Conservation (phyloP, 202 grass and related monocot genomes). For the Bolboschoenoplectus hybrid region DNA sequence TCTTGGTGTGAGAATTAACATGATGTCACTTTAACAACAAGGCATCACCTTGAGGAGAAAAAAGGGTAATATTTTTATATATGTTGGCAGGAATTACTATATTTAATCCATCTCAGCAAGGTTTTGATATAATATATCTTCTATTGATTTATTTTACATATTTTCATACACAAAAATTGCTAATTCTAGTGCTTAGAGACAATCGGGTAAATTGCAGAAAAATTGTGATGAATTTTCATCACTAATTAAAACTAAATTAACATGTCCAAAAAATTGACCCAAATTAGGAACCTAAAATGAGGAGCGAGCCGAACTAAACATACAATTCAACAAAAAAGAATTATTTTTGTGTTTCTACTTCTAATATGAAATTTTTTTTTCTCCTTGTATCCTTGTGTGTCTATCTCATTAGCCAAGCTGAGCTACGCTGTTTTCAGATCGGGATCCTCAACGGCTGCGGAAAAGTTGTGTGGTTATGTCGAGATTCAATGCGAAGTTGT, state of each 20-base stretch:
- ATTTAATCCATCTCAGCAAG: background rate
- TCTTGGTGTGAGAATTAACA: constrained; percentile 23
- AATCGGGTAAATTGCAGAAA: background rate
- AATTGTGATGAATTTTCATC: background rate
- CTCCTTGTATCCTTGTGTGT: background rate
- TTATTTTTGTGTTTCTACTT: background rate
- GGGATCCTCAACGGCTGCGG: background rate
- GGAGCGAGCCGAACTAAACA: background rate
- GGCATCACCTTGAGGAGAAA: background rate
- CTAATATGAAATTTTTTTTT: background rate
- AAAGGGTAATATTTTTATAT: background rate
- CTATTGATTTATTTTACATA: background rate
- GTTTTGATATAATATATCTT: background rate
- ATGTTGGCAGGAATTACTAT: background rate
- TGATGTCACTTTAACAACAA: constrained; percentile 22
- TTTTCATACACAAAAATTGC: background rate
- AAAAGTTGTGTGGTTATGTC: background rate
- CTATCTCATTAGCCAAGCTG: background rate
- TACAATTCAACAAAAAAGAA: background rate
- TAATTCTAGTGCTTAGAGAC: background rate
- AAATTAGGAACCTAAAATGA: background rate
- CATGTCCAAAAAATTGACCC: background rate
- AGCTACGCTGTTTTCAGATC: background rate
- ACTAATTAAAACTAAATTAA: background rate
- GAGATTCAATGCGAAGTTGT: background rate